Conservation (phyloP, 345 rosid genomes). For the Aquilaria malaccensis region DNA sequence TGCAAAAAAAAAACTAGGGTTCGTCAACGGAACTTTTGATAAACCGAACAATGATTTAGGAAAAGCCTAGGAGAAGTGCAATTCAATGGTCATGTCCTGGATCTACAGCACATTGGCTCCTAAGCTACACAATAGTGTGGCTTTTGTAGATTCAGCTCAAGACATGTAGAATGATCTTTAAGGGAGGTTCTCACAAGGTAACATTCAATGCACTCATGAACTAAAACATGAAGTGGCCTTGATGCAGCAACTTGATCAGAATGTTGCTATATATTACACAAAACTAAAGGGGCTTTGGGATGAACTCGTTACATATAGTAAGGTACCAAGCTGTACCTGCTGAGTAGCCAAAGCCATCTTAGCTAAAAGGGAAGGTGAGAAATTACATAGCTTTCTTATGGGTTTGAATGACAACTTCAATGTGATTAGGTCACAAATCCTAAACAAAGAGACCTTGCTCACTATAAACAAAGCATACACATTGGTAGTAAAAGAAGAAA, state of each 20-base stretch:
- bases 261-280: background rate
- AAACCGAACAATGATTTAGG: no score
- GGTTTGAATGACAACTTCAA: no score
- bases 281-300: background rate
- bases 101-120: no score
- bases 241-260: background rate
- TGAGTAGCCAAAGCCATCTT: background rate
- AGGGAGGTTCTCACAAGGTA: background rate
- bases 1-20: no score
- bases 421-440: background rate
- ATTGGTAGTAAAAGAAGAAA: background rate
- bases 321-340: background rate
- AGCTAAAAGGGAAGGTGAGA: background rate
- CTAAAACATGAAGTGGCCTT: background rate
- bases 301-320: no score
- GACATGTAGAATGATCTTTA: background rate
- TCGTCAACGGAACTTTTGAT: no score
- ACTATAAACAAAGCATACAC: background rate
- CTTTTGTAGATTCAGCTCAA: no score
- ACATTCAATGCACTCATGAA: background rate
- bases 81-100: no score
- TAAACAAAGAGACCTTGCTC: background rate
- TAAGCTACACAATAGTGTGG: no score
- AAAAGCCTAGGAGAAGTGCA: no score
- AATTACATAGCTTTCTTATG: no score